Conservation (phyloP, 768 basidiomycete species). For the Strobilomyces confusus region DNA sequence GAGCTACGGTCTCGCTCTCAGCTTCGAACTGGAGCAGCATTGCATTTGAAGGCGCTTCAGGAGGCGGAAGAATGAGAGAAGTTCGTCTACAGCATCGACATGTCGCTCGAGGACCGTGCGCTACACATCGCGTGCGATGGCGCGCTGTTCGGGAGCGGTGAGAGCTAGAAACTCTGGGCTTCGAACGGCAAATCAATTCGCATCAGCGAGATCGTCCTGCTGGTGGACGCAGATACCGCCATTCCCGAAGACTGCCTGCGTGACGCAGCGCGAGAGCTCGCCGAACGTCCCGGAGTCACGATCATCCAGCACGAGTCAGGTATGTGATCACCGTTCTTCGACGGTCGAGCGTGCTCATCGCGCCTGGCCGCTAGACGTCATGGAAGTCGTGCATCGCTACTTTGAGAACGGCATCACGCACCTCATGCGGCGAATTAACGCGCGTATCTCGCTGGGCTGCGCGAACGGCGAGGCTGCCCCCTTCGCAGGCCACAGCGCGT, state of each 20-base stretch:
- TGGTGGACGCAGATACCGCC: constrained; percentile 86
- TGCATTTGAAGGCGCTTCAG: constrained; percentile 34
- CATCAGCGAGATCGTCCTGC: constrained; percentile 73
- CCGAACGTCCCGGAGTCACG: constrained; percentile 55
- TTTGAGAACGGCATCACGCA: no score
- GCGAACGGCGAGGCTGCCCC: no score
- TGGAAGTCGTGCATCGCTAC: constrained; percentile 88
- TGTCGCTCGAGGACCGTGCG: constrained; percentile 66
- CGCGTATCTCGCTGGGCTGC: constrained; percentile 70
- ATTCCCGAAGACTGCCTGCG: constrained; percentile 90
- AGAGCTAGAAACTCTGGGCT: constrained; percentile 69
- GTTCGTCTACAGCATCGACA: constrained; percentile 35
- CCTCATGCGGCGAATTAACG: constrained; percentile 86
- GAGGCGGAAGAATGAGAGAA: constrained; percentile 42
- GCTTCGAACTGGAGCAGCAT: constrained; percentile 33
- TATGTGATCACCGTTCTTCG: constrained; percentile 33
- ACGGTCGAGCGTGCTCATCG: background rate
- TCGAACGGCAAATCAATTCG: constrained; percentile 71
- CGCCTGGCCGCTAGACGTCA: constrained; percentile 52
- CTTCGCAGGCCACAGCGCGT: constrained; percentile 87
- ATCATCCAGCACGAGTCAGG: constrained; percentile 91
- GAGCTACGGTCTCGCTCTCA: constrained; percentile 67
- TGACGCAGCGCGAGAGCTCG: constrained; percentile 83
- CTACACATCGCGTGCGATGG: constrained; percentile 74
- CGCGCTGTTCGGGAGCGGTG: constrained; percentile 53